Evolutionary conservation across 495 filamentous ascomycete species (phyloP).

Genomic region (Paragyromitra xinjiangensis): DNA sequence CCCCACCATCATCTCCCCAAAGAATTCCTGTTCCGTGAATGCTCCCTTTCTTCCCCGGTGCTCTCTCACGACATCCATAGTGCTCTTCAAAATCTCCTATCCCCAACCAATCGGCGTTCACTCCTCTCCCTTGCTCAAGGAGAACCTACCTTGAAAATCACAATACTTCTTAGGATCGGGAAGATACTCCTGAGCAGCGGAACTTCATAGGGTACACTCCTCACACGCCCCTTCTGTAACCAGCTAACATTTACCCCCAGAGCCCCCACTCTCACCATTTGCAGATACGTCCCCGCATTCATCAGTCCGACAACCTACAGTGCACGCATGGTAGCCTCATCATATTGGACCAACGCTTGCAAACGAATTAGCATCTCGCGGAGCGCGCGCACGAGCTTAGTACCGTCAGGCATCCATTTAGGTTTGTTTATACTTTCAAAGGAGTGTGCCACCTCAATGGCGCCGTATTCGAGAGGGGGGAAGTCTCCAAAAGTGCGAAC

Average conservation of each 20-base stretch:
- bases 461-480: slow-evolving; percentile 10
- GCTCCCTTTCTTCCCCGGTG: not conserved
- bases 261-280: slow-evolving; percentile 2
- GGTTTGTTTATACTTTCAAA: not conserved
- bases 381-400: slow-evolving; percentile 9
- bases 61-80: slow-evolving; percentile 19
- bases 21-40: slow-evolving; percentile 12
- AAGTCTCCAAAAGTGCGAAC: slow-evolving; percentile 24
- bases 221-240: slow-evolving; percentile 14
- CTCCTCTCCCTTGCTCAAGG: not conserved
- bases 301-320: slow-evolving; percentile 15
- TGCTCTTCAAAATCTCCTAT: slow-evolving; percentile 20
- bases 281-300: slow-evolving; percentile 11
- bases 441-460: slow-evolving; percentile 23
- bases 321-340: not conserved
- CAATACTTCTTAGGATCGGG: not conserved
- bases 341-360: not conserved
- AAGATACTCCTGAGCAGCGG: slow-evolving; percentile 13
- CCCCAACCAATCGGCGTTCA: not conserved
- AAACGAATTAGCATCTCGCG: slow-evolving; percentile 20
- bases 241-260: not conserved
- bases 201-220: not conserved
- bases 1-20: slow-evolving; percentile 7
- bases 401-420: slow-evolving; percentile 6
- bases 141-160: slow-evolving; percentile 19